Evolutionary conservation across 495 filamentous ascomycete species (phyloP).

Genomic region (Baudoinia panamericana): DNA sequence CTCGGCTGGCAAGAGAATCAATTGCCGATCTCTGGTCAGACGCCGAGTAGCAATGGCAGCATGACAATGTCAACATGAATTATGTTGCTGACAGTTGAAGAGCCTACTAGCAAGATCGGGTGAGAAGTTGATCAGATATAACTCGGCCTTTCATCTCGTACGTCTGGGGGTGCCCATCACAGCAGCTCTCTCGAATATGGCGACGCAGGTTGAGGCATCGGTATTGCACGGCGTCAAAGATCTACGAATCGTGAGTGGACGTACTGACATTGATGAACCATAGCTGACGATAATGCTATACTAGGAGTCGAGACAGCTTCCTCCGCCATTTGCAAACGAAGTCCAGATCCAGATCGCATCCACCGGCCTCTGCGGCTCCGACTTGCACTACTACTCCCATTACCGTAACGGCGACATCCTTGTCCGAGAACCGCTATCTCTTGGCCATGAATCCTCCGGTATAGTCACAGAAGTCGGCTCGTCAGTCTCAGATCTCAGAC

Average conservation of each 20-base stretch:
- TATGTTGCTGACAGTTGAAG: too few species aligned
- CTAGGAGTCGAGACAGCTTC: slow-evolving; percentile 38
- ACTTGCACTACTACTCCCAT: slow-evolving; percentile 57
- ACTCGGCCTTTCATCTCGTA: too few species aligned
- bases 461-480: slow-evolving; percentile 42
- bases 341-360: slow-evolving; percentile 44
- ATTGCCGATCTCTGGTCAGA: too few species aligned
- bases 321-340: slow-evolving; percentile 35
- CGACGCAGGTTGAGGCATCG: slow-evolving; percentile 26
- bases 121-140: too few species aligned
- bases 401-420: slow-evolving; percentile 54
- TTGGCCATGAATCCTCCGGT: slow-evolving; percentile 51
- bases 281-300: not conserved
- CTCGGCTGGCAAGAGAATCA: too few species aligned
- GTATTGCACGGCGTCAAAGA: slow-evolving; percentile 33
- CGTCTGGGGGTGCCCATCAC: too few species aligned
- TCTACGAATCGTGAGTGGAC: slow-evolving; percentile 27
- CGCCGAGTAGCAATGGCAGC: too few species aligned
- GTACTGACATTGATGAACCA: too few species aligned
- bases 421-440: slow-evolving; percentile 47
- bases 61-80: too few species aligned
- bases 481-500: slow-evolving; percentile 30
- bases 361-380: slow-evolving; percentile 51
- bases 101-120: too few species aligned
- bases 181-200: too few species aligned